Base-by-base conservation (phyloP, 495 filamentous ascomycete species). In the Cudoniella acicularis region DNA sequence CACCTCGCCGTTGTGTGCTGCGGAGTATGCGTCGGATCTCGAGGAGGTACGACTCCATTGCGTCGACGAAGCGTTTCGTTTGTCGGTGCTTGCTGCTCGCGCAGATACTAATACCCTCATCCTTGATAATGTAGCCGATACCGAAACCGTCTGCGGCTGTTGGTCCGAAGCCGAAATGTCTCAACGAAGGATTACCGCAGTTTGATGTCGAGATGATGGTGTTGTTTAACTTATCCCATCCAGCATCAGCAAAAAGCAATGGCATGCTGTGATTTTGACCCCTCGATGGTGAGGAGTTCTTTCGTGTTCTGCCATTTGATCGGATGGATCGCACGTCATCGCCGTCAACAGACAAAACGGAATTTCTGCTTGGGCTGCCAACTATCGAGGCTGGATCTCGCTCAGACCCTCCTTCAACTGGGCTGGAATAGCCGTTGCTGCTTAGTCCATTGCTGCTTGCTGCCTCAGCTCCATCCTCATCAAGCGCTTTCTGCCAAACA, bases 101-200 rank as follows among this genome's bases (percentile, higher is more conserved):
- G 70, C 94, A 97, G 69, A 98, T 95, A 27, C 85, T 90, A 64
- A 98, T 87, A 49, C 82, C 79, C 40, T 96, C 93, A 66, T 96
- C 93, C 72, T 98, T 98, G 83, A 98, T 97, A 65, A 98, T 98
- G 73, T 98, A 98, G 11, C 94, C 94, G 55, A 98, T 96, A 11
- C 95, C 94, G 70, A 98, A 98, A 0, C 94, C 94, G 54, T 98
- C 95, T 24, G 87, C 93, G 2, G 88, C 92, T 0, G 92, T 95
- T 2, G 94, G 94, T 0, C 94, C 94, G 72, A 98, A 98, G 10
- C 94, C 94, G 65, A 98, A 98, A 49, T 96, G 91, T 0, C 94
- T 87, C 13, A 98, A 82, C n/a, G 89, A 92, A 1, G 94, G 94
- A 73, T 98, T 98, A 55, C 94, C 94, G 73, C 94, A 98, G 75